Base-by-base conservation (phyloP, 2,329 filamentous ascomycete genomes). In the Clonostachys rhizophaga region DNA sequence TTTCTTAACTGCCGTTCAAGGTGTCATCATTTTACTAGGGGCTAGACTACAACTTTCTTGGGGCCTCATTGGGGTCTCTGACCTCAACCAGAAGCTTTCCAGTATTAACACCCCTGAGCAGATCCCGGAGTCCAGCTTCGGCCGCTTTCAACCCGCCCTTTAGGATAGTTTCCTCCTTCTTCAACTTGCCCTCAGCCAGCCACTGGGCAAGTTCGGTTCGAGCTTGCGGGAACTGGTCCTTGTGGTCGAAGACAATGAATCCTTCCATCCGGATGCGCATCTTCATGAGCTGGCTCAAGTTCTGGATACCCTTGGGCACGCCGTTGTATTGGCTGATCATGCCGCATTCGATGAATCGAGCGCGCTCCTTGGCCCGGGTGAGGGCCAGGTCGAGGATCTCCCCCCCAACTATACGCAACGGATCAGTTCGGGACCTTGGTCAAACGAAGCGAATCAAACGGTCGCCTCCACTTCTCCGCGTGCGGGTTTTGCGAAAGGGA, bases 161-260 rank as follows among this genome's bases (percentile, higher is more conserved):
- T 50, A 89, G 65, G 48, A 91, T 77, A 3, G 83, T 84, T 64
- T 89, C 85, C 60, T 84, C 83, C 47, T 81, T 69, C 75, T 87
- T 81, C 52, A 91, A 64, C 68, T 84, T 89, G 43, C 87, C 87
- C 60, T 89, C 80, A 2, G 70, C 68, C 17, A 89, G 60, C 86
- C 87, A 91, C 52, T 78, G 64, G 1, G 75, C 75, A 13, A 91
- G 67, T 55, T 89, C 74, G 59, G 76, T 70, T 54, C 76, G 66
- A 1, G 84, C 87, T 39, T 67, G 62, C 0, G 72, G 59, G 59
- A 78, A 86, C 57, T 84, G 72, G 44, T 75, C 68, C 5, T 62
- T 65, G 57, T 76, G 88, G 61, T 91, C 87, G 47, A 87, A 79
- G 42, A 89, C 78, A 51, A 91, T 84, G 65, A 91, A 90, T 1